These are phyloP conservation scores for Chlamydomonas sphaeroides DNA, from an alignment of 139 green algal species.

Conservation along the genomic window DNA sequence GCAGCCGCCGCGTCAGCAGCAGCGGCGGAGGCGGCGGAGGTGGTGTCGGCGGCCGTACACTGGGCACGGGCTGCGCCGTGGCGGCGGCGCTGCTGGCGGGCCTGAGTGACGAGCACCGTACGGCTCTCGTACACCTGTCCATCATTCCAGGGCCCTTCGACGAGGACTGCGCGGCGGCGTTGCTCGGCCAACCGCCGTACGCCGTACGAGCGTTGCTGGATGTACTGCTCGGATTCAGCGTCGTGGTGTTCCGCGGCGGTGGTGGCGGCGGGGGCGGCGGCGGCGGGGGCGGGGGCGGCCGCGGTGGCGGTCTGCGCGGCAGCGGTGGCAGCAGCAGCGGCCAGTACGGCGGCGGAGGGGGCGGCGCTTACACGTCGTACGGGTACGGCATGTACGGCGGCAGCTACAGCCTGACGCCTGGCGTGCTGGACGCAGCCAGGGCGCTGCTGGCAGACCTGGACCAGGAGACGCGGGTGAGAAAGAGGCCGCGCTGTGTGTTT, in stretches of 20 bases:
- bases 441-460: conserved; percentile 8
- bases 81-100: conserved; percentile 24
- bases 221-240: conserved; percentile 35
- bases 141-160: conserved; percentile 21
- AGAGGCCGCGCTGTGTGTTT: too few relatives aligned
- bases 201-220: conserved; percentile 34
- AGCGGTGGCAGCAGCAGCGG: background rate
- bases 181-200: conserved; percentile 41
- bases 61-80: conserved; percentile 10
- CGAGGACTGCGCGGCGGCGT: conserved; percentile 35
- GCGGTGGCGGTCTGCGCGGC: background rate
- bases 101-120: conserved; percentile 10
- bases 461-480: background rate
- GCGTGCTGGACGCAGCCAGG: conserved; percentile 10
- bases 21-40: background rate
- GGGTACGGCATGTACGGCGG: conserved; percentile 1
- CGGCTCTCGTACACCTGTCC: conserved; percentile 10
- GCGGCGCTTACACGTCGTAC: too few relatives aligned
- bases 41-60: background rate
- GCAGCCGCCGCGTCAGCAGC: background rate
- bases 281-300: background rate
- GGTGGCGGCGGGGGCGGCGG: background rate
- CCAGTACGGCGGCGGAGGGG: background rate
- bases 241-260: conserved; percentile 9
- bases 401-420: conserved; percentile 35